These are phyloP conservation scores for Astragalus membranaceus DNA, from an alignment of 306 rosid species.

Conservation along the genomic window DNA sequence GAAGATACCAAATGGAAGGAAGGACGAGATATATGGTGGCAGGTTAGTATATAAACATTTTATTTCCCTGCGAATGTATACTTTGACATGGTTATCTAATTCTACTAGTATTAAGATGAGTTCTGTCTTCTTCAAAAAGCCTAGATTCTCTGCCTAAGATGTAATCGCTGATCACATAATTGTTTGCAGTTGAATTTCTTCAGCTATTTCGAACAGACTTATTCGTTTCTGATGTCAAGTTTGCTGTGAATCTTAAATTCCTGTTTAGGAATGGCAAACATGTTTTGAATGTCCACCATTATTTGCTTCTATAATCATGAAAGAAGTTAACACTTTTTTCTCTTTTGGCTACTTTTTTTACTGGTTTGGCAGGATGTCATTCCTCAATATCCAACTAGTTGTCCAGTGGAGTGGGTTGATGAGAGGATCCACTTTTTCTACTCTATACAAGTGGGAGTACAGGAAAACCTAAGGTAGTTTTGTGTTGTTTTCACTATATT, in stretches of 20 bases:
- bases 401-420: constrained; percentile 98
- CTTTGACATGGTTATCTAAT: not conserved
- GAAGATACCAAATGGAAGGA: constrained; percentile 68
- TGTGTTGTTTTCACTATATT: constrained; percentile 11
- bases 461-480: constrained; percentile 87
- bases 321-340: not conserved
- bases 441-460: constrained; percentile 99
- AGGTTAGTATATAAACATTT: constrained; percentile 49
- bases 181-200: too few relatives aligned
- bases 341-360: constrained; percentile 13
- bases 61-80: not conserved
- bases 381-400: constrained; percentile 61
- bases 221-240: constrained; percentile 10
- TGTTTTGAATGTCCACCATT: constrained; percentile 17
- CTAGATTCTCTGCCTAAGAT: too few relatives aligned
- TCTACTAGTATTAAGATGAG: constrained; percentile 8
- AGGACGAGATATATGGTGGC: constrained; percentile 97
- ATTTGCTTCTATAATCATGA: constrained; percentile 8
- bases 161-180: too few relatives aligned
- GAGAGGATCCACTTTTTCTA: constrained; percentile 93
- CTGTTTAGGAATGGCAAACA: not conserved
- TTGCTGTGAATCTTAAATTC: not conserved
- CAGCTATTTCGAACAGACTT: too few relatives aligned
- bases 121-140: too few relatives aligned
- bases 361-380: constrained; percentile 62